phyloP scores from a whole-genome alignment of 2,329 filamentous ascomycete species.

The Neonectria coccinea region DNA sequence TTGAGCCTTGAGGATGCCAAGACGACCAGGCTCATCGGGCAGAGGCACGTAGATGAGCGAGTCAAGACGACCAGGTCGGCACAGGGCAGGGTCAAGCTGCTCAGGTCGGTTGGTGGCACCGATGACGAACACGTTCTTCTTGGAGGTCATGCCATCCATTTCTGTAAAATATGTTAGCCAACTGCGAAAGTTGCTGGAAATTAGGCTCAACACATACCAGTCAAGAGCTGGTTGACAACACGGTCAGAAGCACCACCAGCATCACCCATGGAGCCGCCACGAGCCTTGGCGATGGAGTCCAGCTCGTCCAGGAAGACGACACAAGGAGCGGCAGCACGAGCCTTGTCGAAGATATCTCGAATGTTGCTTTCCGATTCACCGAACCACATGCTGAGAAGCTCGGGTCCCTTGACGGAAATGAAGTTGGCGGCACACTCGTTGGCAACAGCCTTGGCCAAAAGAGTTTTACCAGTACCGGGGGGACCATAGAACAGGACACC shows the following conservation, averaged over 20 bases:
- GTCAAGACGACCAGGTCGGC: conserved; percentile 98
- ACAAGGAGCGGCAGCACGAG: conserved; percentile 95
- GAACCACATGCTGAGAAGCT: conserved; percentile 99
- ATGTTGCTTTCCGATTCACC: conserved; percentile 99
- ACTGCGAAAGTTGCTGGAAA: too few species aligned
- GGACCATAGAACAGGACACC: conserved; percentile 99
- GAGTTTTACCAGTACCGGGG: conserved; percentile 99
- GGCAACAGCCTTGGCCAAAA: conserved; percentile 98
- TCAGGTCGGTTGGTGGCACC: conserved; percentile 98
- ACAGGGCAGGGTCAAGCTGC: conserved; percentile 97
- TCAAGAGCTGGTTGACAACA: conserved; percentile 99
- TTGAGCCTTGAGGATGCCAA: conserved; percentile 92
- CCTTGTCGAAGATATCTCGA: conserved; percentile 99
- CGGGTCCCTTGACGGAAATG: conserved; percentile 98
- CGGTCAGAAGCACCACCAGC: conserved; percentile 98
- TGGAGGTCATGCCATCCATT: conserved; percentile 99
- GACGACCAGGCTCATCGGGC: conserved; percentile 90
- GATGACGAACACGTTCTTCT: conserved; percentile 99
- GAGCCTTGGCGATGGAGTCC: conserved; percentile 99
- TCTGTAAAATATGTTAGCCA: conserved; percentile 67
- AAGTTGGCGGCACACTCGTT: conserved; percentile 99
- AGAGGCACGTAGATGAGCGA: conserved; percentile 98
- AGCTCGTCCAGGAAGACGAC: conserved; percentile 99
- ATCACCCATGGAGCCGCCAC: conserved; percentile 95
- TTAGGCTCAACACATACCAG: conserved; percentile 70